Percentiles rank a stretch among this genome's conserved stretches.
These are phyloP conservation scores for Xylaria nigripes DNA, from an alignment of 495 filamentous ascomycete genomes.

Conservation along the genomic window DNA sequence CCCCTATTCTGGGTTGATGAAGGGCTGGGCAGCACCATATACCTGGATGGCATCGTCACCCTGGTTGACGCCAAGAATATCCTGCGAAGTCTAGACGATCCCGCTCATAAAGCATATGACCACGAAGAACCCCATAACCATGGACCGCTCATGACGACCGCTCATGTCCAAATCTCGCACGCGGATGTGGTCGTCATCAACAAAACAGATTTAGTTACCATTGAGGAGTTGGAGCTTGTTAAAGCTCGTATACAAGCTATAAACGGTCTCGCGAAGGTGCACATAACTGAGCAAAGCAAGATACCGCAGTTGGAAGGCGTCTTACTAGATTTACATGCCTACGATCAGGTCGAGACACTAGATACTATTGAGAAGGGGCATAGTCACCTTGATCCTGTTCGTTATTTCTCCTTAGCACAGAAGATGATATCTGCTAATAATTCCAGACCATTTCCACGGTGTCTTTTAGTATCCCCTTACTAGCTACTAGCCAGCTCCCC, in stretches of 20 bases:
- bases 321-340: conserved; percentile 85
- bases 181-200: conserved; percentile 95
- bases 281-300: conserved; percentile 68
- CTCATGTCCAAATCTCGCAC: conserved; percentile 92
- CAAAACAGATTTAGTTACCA: conserved; percentile 81
- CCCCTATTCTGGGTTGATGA: conserved; percentile 97
- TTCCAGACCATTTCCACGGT: conserved; percentile 82
- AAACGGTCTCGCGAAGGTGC: conserved; percentile 81
- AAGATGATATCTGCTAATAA: conserved; percentile 9
- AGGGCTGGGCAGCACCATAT: conserved; percentile 85
- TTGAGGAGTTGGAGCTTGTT: conserved; percentile 56
- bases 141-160: conserved; percentile 70
- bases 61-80: conserved; percentile 95
- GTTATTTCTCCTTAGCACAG: neutral
- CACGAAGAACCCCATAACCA: conserved; percentile 43
- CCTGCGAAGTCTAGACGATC: conserved; percentile 67
- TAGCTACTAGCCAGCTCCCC: conserved; percentile 46
- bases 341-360: conserved; percentile 66
- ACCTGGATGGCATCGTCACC: conserved; percentile 93
- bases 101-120: conserved; percentile 50
- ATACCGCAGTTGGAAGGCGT: conserved; percentile 77
- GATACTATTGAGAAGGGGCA: conserved; percentile 60
- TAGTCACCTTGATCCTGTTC: conserved; percentile 71
- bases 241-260: conserved; percentile 65
- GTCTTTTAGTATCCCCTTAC: conserved; percentile 51